These are phyloP conservation scores for Thoreauomyces humboldtii DNA, from an alignment of 192 early-diverging fungal species.

Conservation along the genomic window DNA sequence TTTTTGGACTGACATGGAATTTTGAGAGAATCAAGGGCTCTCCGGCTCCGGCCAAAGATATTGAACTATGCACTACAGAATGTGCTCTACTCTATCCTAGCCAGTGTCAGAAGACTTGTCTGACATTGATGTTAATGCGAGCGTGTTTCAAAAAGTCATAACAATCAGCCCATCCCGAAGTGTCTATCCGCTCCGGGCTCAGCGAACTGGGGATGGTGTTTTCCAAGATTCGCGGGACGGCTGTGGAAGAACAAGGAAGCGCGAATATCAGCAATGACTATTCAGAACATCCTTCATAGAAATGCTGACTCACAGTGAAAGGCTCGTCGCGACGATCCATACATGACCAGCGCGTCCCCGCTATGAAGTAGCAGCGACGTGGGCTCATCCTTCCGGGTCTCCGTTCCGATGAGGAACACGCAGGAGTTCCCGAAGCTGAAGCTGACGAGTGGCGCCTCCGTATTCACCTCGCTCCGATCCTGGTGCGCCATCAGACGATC, in stretches of 20 bases:
- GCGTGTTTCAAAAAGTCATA: constrained; percentile 64
- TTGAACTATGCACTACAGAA: no score
- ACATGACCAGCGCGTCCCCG: constrained; percentile 90
- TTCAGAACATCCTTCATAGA: background rate
- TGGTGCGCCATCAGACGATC: constrained; percentile 90
- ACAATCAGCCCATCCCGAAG: constrained; percentile 44
- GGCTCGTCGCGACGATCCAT: constrained; percentile 65
- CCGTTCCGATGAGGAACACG: constrained; percentile 79
- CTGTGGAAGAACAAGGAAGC: constrained; percentile 39
- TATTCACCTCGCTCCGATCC: constrained; percentile 85
- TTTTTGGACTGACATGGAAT: no score
- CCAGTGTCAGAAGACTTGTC: constrained; percentile 65
- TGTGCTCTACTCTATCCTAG: no score
- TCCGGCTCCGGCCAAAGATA: no score
- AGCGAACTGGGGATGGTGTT: constrained; percentile 69
- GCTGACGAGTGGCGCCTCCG: constrained; percentile 72
- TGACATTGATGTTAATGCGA: constrained; percentile 89
- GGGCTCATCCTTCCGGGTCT: constrained; percentile 64
- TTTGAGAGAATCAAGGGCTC: no score
- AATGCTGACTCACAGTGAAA: constrained; percentile 80
- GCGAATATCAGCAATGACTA: no score
- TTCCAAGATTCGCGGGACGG: constrained; percentile 77
- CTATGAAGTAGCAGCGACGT: constrained; percentile 73
- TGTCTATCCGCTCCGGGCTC: constrained; percentile 24
- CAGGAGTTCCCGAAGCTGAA: constrained; percentile 68